phyloP scores from a whole-genome alignment of 257 asterid genomes.

The Solanum dulcamara region DNA sequence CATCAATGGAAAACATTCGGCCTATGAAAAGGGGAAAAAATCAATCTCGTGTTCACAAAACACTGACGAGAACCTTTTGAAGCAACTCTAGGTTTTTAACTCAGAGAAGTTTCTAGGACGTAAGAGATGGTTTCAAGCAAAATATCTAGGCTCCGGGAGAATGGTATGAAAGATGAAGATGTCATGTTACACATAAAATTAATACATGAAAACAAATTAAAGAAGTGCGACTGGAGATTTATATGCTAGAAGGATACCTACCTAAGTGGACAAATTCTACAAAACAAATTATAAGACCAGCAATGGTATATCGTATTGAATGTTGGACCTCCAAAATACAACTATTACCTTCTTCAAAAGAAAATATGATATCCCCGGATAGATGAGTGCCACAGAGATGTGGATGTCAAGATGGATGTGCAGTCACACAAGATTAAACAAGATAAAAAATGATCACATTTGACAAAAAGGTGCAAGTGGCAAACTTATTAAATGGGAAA shows the following conservation, averaged over 20 bases:
- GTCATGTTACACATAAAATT: not conserved
- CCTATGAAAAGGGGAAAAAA: not conserved
- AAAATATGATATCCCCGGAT: not conserved
- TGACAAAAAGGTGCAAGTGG: not conserved
- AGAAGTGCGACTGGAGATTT: not conserved
- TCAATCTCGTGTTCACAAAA: not conserved
- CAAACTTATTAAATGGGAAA: not conserved
- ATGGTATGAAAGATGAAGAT: not conserved
- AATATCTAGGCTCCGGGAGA: not conserved
- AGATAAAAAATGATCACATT: not conserved
- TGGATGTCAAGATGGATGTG: not conserved
- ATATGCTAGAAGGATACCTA: not conserved
- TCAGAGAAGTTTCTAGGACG: not conserved
- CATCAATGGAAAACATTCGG: not conserved
- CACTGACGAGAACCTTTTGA: not conserved
- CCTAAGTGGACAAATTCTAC: not conserved
- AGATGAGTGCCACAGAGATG: not conserved
- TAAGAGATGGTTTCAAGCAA: not conserved
- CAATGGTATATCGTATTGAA: not conserved
- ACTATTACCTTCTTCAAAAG: not conserved
- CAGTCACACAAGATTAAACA: not conserved
- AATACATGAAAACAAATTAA: not conserved
- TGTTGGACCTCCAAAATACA: not conserved
- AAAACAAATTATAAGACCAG: not conserved
- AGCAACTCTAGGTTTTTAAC: not conserved